phyloP scores from a whole-genome alignment of 345 rosid genomes.

The Arabidopsis suecica region DNA sequence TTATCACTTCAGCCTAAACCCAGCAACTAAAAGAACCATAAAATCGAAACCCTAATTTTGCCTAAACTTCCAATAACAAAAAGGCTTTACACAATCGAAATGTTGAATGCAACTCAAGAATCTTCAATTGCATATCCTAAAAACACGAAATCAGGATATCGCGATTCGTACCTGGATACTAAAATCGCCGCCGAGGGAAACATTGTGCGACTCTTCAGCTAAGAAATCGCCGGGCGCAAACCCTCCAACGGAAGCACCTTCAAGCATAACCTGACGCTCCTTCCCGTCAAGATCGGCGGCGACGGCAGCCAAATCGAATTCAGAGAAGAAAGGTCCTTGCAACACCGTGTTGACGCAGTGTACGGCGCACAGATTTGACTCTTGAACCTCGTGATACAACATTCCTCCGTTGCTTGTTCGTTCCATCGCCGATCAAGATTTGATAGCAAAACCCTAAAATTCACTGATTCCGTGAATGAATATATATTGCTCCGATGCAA shows the following conservation, averaged over 20 bases:
- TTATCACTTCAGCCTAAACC: conserved; percentile 1
- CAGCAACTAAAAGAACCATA: not conserved
- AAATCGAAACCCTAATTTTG: conserved; percentile 31
- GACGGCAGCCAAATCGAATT: conserved; percentile 89
- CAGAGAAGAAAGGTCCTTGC: conserved; percentile 97
- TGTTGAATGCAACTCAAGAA: not conserved
- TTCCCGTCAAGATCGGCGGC: conserved; percentile 88
- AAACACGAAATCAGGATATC: not conserved
- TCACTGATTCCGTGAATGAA: not conserved
- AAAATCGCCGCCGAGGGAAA: conserved; percentile 91
- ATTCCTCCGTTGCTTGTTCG: conserved; percentile 90
- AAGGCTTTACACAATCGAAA: not conserved
- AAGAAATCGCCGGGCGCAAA: conserved; percentile 69
- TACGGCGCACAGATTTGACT: conserved; percentile 95
- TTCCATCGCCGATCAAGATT: conserved; percentile 53
- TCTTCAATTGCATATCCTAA: not conserved
- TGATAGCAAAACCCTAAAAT: conserved; percentile 11
- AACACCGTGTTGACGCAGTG: conserved; percentile 97
- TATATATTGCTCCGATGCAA: conserved; percentile 5
- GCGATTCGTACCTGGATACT: conserved; percentile 77
- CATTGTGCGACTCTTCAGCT: conserved; percentile 89
- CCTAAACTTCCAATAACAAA: conserved; percentile 4
- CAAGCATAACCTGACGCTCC: conserved; percentile 82
- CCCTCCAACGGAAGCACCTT: conserved; percentile 45
- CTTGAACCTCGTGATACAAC: conserved; percentile 98